A percentile compares a stretch with the other conserved stretches of the same genome.
phyloP scores from a whole-genome alignment of 2,329 filamentous ascomycete genomes.

The Neofusicoccum ribis region DNA sequence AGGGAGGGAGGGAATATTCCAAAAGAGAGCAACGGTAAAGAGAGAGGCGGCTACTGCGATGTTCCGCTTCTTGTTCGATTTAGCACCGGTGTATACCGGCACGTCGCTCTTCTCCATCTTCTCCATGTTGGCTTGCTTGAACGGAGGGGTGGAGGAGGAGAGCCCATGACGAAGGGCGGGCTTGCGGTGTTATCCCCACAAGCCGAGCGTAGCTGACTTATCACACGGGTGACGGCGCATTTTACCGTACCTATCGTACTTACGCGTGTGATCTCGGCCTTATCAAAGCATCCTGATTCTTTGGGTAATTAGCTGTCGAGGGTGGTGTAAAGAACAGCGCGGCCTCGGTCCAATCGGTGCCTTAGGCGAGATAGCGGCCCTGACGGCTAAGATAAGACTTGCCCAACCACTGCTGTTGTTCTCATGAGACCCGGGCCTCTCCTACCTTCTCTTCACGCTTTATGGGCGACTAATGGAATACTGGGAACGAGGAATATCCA shows the following conservation, averaged over 20 bases:
- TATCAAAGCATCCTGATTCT: conserved; percentile 8
- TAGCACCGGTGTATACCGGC: not conserved
- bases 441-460: too few species aligned
- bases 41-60: conserved; percentile 8
- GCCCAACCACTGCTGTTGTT: not conserved
- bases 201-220: not conserved
- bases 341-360: not conserved
- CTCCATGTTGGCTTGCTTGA: not conserved
- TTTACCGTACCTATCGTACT: conserved; percentile 14
- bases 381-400: not conserved
- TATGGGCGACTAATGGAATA: too few species aligned
- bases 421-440: too few species aligned
- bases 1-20: conserved; percentile 8
- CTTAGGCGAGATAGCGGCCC: conserved; percentile 6
- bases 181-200: not conserved
- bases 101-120: not conserved
- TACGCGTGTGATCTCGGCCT: not conserved
- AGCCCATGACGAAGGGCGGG: not conserved
- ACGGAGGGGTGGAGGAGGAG: not conserved
- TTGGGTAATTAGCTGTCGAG: not conserved
- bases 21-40: conserved; percentile 11
- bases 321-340: conserved; percentile 2
- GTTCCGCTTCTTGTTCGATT: not conserved
- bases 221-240: not conserved
- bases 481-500: too few species aligned